Evolutionary conservation across 2,329 filamentous ascomycete species (phyloP), one percentile per base, ranked within the genome.

Genomic region (Chalaropsis ovoidea): DNA sequence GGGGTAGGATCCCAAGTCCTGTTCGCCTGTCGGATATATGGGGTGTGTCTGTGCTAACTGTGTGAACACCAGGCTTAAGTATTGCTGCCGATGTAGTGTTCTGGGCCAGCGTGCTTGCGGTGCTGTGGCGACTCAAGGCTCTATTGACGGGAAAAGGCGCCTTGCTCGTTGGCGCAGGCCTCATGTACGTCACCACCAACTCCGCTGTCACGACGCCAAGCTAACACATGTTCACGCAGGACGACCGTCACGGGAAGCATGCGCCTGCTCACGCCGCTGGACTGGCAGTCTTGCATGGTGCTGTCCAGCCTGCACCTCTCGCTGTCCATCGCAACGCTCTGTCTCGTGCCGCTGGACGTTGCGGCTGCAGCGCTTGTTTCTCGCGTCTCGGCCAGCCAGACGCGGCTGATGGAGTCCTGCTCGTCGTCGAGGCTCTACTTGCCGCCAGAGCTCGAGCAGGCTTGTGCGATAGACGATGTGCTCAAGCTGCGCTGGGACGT

Each of bases 401-500:
- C 42, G 31, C 47, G 13, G n/a, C 43, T 39, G 19, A 54, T 41
- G 11, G 22, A 17, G 27, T 63, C 45, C 35, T 63, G 35, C 13
- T 63, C 62, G 15, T 63, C 62, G 19, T 45, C 17, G 8, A 39
- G 22, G 2, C 43, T 47, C 10, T 13, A 39, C 13, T 15, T 35
- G n/a, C n/a, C 27, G 10, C 15, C 31, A 31, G 31, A 6, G 31
- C 43, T 3, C 13, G 22, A 54, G 7, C 27, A 4, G 27, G 45
- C 17, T 35, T 35, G 35, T 15, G n/a, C 43, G 22, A 56, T 7
- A 13, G 39, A 61, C 10, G 31, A 62, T 54, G 47, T 49, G 47
- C 56, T 54, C 15, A 43, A 60, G 19, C 31, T 67, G 24, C 52
- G 54, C 15, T 67, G 65, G 61, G 65, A 67, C 22, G 19, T 54